These are phyloP conservation scores for Colletotrichum australisinense DNA, from an alignment of 2,329 filamentous ascomycete genomes.

Conservation along the genomic window DNA sequence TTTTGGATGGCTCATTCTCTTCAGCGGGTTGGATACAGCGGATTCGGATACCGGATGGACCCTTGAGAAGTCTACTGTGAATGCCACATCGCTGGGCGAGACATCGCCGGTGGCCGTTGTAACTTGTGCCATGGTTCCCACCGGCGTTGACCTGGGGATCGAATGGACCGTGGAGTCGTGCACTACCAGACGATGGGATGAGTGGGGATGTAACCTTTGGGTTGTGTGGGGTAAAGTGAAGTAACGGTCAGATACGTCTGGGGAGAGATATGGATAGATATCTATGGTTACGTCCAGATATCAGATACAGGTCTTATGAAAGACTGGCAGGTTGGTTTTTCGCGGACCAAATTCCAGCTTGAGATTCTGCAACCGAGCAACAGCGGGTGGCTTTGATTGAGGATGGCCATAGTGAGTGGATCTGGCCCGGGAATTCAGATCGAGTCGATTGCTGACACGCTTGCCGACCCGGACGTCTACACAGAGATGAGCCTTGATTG, in stretches of 20 bases:
- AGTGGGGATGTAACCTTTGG: conserved; percentile 5
- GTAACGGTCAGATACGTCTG: neutral
- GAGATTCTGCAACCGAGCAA: too few species aligned
- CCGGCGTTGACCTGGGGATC: neutral
- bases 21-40: neutral
- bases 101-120: neutral
- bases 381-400: too few species aligned
- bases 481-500: neutral
- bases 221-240: neutral
- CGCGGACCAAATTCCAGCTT: too few species aligned
- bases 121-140: neutral
- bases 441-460: neutral
- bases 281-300: neutral
- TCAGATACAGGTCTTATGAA: neutral
- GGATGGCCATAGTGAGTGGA: too few species aligned
- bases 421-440: neutral
- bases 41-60: neutral
- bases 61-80: neutral
- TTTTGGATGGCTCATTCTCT: neutral
- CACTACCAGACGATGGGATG: neutral
- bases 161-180: neutral
- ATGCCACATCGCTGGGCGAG: neutral
- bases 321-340: too few species aligned
- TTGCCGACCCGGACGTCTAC: neutral
- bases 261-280: neutral